Base-by-base conservation (phyloP, 208 protist genomes). In the Leishmania arabica region DNA sequence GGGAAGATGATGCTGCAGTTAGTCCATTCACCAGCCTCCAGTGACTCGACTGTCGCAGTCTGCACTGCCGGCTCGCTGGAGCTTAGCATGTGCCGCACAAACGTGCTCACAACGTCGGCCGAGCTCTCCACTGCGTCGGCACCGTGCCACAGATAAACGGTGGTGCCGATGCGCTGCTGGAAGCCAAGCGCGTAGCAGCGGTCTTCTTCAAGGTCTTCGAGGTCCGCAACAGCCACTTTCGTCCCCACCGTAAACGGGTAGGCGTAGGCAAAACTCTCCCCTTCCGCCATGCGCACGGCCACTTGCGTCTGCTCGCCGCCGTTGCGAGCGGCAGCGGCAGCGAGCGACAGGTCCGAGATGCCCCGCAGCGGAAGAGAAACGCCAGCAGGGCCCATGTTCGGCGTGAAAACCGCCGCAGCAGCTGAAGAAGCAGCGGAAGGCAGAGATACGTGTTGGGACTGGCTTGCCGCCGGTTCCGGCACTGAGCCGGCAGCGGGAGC, bases 61-160 rank as follows among this genome's bases (percentile, higher is more conserved):
- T 34, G 17, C 53, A 54, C 42, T 8, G 56, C 53, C n/a, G 77
- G 65, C 8, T 60, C 66, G 49, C 34, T 68, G 24, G 53, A 4
- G 42, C 15, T 13, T 49, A 79, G 51, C 78, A 86, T 58, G 1
- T 70, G 42, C 40, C 51, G 53, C 21, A 65, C 64, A 54, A 86
- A 89, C 6, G 82, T 73, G 62, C 79, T 34, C 64, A 80, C 73
- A 2, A 84, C 85, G 15, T 89, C 87, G 3, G 60, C 79, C 37
- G 82, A 79, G 49, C 70, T 71, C 54, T 92, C 40, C 64, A 64
- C n/a, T 13, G 84, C 91, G 45, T 77, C 37, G 11, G 62, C 73
- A 27, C 91, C 90, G 56, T 91, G 76, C 90, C 92, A 93, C 40
- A 94, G 74, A 71, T 91, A 94, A 31, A 90, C 84, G 4, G 60